Base-by-base conservation (phyloP, 352 stramenopile genomes). In the Phytopythium vexans region DNA sequence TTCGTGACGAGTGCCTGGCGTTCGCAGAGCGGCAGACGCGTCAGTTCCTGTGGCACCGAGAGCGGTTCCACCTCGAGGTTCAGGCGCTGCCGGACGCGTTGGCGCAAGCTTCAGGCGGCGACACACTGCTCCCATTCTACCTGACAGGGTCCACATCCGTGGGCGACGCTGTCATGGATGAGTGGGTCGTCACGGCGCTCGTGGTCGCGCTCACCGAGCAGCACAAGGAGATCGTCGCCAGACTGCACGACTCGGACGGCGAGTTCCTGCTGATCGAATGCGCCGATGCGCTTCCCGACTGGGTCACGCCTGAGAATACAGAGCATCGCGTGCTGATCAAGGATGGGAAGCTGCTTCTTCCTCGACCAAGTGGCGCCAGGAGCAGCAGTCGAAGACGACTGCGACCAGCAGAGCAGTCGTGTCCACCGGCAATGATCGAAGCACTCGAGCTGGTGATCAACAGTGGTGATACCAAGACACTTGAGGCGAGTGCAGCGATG, bases 241-340 rank as follows among this genome's bases (percentile, higher is more conserved):
- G 71, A 8, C 52, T 86, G 6, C 56, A 31, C 4, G 82, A 90
- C 57, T 55, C 63, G 4, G 82, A 90, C 58, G 82, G 82, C 35
- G 74, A 92, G 55, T 90, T 92, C 57, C 51, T 92, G 35, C 70
- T 92, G 51, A 88, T 92, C 56, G 79, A 90, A 60, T 77, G 69
- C 32, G 82, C 82, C n/a, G 73, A 90, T 36, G 59, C 58, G 37
- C 60, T 92, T 15, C 82, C 79, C 4, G 61, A 83, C 35, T 90
- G 82, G 82, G 67, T 87, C 43, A 72, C 72, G 7, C 82, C 82
- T 1, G 74, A 89, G 49, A 70, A 66, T 56, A 83, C 62, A 41
- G 64, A 68, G 35, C 60, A 63, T 7, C 68, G 82, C 4, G 65
- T 86, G 40, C 85, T 89, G 27, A 47, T 86, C 15, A 9, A 67